These are phyloP conservation scores for Euphorbia lathyris DNA, from an alignment of 345 rosid species.

Conservation along the genomic window DNA sequence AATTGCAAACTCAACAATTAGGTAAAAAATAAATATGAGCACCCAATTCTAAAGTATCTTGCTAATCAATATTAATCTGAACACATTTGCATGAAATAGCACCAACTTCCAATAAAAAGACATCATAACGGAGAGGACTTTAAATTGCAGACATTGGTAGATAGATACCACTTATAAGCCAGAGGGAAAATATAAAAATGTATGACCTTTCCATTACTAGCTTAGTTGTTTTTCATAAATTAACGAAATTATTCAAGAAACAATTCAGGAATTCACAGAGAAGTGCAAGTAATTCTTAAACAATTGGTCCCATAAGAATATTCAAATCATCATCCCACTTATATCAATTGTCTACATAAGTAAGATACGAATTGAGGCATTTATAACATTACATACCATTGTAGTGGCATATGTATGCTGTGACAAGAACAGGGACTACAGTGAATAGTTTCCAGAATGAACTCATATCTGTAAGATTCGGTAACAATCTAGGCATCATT, in stretches of 20 bases:
- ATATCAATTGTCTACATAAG: background rate
- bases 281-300: background rate
- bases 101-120: background rate
- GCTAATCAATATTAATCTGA: background rate
- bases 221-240: background rate
- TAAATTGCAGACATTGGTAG: background rate
- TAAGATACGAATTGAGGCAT: slow-evolving; percentile 5
- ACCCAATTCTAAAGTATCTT: background rate
- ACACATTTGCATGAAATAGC: background rate
- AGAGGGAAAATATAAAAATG: background rate
- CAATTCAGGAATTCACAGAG: slow-evolving; percentile 2
- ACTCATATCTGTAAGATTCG: slow-evolving; percentile 59
- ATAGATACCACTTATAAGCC: no score
- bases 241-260: background rate
- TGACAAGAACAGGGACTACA: slow-evolving; percentile 83
- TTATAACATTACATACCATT: slow-evolving; percentile 46
- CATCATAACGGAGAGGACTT: background rate
- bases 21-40: background rate
- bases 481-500: slow-evolving; percentile 76
- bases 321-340: background rate
- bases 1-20: background rate
- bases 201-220: background rate
- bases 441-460: slow-evolving; percentile 87
- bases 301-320: background rate
- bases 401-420: slow-evolving; percentile 84